These are phyloP conservation scores for Pseudocercospora eumusae DNA, from an alignment of 2,329 filamentous ascomycete species.

Conservation along the genomic window DNA sequence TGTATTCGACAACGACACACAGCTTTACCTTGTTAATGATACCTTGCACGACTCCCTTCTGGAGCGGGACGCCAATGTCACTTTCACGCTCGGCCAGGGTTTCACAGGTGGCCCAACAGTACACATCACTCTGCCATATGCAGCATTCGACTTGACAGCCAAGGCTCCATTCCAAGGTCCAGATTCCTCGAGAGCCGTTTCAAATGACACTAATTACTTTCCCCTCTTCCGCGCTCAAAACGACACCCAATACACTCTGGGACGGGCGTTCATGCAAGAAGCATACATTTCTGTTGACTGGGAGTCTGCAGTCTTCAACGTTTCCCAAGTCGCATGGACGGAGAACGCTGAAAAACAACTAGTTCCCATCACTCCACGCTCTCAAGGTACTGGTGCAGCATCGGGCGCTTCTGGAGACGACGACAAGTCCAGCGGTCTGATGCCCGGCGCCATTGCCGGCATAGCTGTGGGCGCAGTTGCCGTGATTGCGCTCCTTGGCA, in stretches of 20 bases:
- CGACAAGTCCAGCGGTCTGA: constrained; percentile 26
- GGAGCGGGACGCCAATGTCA: constrained; percentile 46
- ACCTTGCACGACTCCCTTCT: constrained; percentile 56
- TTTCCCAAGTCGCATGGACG: constrained; percentile 44
- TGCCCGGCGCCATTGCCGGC: constrained; percentile 47
- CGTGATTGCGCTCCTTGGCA: constrained; percentile 37
- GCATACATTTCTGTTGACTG: constrained; percentile 56
- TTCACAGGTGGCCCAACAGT: constrained; percentile 41
- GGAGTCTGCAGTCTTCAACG: constrained; percentile 50
- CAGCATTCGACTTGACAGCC: constrained; percentile 52
- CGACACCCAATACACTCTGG: constrained; percentile 61
- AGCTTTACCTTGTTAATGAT: constrained; percentile 65
- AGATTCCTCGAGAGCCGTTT: constrained; percentile 39
- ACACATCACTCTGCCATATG: constrained; percentile 52
- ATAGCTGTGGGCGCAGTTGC: constrained; percentile 47
- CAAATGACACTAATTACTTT: constrained; percentile 66
- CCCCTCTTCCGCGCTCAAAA: constrained; percentile 61
- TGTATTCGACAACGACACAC: constrained; percentile 63
- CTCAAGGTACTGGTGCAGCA: constrained; percentile 6
- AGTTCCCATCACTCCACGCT: constrained; percentile 32
- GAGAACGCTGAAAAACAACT: constrained; percentile 31
- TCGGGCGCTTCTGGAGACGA: constrained; percentile 1
- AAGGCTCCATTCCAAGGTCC: constrained; percentile 52
- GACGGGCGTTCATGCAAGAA: constrained; percentile 70
- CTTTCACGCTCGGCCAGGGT: constrained; percentile 46